Conservation (phyloP, 495 filamentous ascomycete species). For the Annulohypoxylon nitens region DNA sequence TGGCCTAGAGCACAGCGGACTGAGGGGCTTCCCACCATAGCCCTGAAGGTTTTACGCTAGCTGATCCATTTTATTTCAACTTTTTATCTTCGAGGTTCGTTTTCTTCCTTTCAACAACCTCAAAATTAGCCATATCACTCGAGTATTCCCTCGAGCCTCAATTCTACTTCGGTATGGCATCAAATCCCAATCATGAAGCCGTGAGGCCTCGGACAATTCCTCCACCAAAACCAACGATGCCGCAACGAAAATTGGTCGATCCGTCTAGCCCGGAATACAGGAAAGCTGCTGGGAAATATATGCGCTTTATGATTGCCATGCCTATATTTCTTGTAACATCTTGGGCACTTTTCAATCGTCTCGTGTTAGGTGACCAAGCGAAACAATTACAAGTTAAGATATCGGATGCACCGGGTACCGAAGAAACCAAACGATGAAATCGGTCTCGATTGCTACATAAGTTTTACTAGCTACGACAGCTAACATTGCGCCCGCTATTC, state of each 20-base stretch:
- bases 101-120: constrained; percentile 1
- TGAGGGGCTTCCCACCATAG: not conserved
- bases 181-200: constrained; percentile 2
- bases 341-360: constrained; percentile 58
- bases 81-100: no score
- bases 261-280: constrained; percentile 58
- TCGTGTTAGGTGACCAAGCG: constrained; percentile 38
- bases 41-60: not conserved
- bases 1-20: not conserved
- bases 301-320: constrained; percentile 57
- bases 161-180: constrained; percentile 24
- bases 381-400: not conserved
- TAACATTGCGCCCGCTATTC: not conserved
- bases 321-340: constrained; percentile 62
- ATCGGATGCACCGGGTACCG: not conserved
- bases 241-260: constrained; percentile 43
- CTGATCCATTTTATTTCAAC: not conserved
- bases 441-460: not conserved
- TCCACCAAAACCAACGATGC: constrained; percentile 11
- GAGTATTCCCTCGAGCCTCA: not conserved
- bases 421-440: constrained; percentile 22
- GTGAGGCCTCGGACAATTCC: not conserved
- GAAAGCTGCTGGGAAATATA: constrained; percentile 54
- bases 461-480: not conserved
- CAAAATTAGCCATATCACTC: not conserved